Base-by-base conservation (phyloP, 108 stramenopile species). In the Schizochytrium sp. region DNA sequence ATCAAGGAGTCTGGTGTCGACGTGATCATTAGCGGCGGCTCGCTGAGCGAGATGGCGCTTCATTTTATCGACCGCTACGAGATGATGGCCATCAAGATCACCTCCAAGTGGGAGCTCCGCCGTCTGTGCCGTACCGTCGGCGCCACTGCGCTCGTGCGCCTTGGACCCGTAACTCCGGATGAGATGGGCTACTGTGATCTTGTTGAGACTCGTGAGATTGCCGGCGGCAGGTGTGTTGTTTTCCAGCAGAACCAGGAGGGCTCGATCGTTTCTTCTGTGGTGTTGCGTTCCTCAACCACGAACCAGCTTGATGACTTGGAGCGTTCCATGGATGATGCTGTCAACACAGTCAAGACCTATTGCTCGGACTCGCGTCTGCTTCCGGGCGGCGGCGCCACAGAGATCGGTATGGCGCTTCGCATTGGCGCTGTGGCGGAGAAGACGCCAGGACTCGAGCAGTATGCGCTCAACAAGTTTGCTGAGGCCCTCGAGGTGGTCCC, bases 101-200 rank as follows among this genome's bases (percentile, higher is more conserved):
- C 91, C 44, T 96, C 95, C 92, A 99, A 99, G 95, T 99, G 97
- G 97, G 98, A 99, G 93, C 92, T 99, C 72, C 94, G 99, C 47
- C 94, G 99, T 55, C 88, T 99, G 58, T 99, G 98, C 91, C 91
- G 95, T 48, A 98, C 98, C 44, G 96, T 96, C 60, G 95, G 96
- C 60, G 96, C 98, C 53, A 99, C 97, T 41, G 98, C 99, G 16
- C 88, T 98, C 69, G 98, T 99, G 12, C 95, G 98, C 16, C 90
- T 99, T 60, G 99, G 98, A 60, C 93, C 99, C 14, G 95, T 97
- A 18, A 98, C 96, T 18, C 95, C 98, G 51, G 99, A 98, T 87
- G 99, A 99, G 93, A 96, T 98, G 96, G 99, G 99, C 23, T 89
- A 83, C 76, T 93, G 91, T 72, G 95, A 96, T 47, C 60, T 88